Percentiles rank a stretch among this genome's conserved stretches.
Conservation (phyloP, 2,329 filamentous ascomycete species). For the Polychaeton citri region DNA sequence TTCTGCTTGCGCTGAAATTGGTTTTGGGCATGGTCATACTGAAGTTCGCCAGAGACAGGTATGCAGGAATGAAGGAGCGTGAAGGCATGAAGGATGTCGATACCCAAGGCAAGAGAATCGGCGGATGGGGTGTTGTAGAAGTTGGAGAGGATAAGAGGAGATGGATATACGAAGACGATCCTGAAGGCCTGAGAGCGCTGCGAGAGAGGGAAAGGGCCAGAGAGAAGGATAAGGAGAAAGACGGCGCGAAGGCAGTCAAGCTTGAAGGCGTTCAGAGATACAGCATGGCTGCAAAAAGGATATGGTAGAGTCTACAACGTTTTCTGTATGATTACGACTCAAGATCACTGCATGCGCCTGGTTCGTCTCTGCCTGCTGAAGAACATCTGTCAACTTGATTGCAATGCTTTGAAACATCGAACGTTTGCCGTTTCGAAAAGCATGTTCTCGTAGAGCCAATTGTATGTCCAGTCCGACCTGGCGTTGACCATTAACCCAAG, state of each 20-base stretch:
- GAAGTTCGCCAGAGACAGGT: conserved; percentile 64
- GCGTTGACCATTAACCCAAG: too few relatives aligned
- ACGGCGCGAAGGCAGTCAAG: conserved; percentile 28
- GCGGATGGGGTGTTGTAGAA: conserved; percentile 75
- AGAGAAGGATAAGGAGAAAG: conserved; percentile 26
- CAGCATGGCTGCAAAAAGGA: conserved; percentile 91
- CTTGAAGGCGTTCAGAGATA: conserved; percentile 63
- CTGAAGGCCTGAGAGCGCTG: conserved; percentile 51
- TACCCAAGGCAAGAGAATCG: conserved; percentile 60
- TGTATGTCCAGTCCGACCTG: too few relatives aligned
- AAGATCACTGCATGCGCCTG: too few relatives aligned
- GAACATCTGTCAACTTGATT: too few relatives aligned
- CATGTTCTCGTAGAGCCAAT: too few relatives aligned
- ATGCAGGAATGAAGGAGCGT: conserved; percentile 63
- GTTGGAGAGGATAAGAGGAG: conserved; percentile 74
- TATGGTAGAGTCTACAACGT: conserved; percentile 70
- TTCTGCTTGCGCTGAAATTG: conserved; percentile 63
- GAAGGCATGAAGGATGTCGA: conserved; percentile 42
- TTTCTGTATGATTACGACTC: too few relatives aligned
- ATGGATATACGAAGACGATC: conserved; percentile 79
- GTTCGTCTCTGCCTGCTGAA: too few relatives aligned
- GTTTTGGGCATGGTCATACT: conserved; percentile 80
- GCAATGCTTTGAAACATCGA: too few relatives aligned
- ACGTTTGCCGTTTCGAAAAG: too few relatives aligned
- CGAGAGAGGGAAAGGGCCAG: conserved; percentile 48